Conservation (phyloP, 2,329 filamentous ascomycete genomes). For the Apiospora pterosperma region DNA sequence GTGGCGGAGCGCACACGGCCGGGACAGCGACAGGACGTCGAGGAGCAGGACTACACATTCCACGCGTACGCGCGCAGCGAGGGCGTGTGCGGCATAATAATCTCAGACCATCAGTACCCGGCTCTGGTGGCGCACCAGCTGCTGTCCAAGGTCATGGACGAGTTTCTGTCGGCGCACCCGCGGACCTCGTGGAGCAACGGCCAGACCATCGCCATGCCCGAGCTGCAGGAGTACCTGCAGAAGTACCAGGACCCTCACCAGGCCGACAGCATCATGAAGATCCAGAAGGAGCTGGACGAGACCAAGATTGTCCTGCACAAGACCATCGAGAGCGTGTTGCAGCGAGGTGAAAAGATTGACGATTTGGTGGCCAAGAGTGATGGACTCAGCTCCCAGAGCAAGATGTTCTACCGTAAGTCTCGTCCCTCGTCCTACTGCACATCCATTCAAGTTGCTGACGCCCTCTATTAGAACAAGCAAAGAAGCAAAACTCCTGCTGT, state of each 20-base stretch:
- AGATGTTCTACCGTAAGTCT: conserved; percentile 88
- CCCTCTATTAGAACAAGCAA: conserved; percentile 53
- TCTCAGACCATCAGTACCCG: conserved; percentile 73
- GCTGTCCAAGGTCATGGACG: conserved; percentile 81
- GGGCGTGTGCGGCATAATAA: conserved; percentile 73
- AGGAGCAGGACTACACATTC: conserved; percentile 77
- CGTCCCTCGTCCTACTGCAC: neutral
- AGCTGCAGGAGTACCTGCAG: conserved; percentile 71
- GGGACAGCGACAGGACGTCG: conserved; percentile 81
- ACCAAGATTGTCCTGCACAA: conserved; percentile 97
- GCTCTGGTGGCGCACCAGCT: conserved; percentile 80
- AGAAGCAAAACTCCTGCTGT: conserved; percentile 80
- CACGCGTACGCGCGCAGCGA: conserved; percentile 75
- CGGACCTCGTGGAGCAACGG: conserved; percentile 61
- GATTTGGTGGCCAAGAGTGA: conserved; percentile 91
- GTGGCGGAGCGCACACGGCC: conserved; percentile 80
- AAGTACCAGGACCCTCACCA: conserved; percentile 83
- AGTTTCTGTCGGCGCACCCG: conserved; percentile 77
- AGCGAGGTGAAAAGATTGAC: conserved; percentile 96
- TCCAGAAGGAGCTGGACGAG: conserved; percentile 94
- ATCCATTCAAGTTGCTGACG: conserved; percentile 11
- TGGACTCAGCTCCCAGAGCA: conserved; percentile 84
- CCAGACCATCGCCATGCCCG: conserved; percentile 60
- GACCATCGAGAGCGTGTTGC: conserved; percentile 84
- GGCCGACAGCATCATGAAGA: conserved; percentile 91